Percentiles rank a stretch among this genome's conserved stretches.
Evolutionary conservation across 805 yeast genomes (phyloP).

Genomic region (Pichia manshurica): DNA sequence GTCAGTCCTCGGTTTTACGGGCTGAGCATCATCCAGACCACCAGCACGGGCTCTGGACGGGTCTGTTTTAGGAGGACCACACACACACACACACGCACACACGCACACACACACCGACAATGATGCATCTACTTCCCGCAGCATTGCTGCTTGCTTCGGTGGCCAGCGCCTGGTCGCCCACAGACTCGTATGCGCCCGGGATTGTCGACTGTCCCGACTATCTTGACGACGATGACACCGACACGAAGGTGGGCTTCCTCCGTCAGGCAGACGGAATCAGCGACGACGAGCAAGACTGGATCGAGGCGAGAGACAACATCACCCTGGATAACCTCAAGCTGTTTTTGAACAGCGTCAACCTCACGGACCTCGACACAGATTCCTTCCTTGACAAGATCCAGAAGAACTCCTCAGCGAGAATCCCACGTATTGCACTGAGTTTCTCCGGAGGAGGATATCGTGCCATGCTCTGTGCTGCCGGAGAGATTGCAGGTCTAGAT

Average conservation of each 20-base stretch:
- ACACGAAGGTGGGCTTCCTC: slow-evolving; percentile 20
- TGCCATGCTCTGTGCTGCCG: slow-evolving; percentile 84
- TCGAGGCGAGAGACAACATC: slow-evolving; percentile 39
- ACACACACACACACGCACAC: no score
- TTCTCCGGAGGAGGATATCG: slow-evolving; percentile 88
- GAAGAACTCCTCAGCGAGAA: slow-evolving; percentile 32
- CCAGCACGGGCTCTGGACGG: no score
- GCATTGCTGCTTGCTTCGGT: not conserved
- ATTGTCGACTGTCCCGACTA: slow-evolving; percentile 47
- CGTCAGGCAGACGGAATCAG: slow-evolving; percentile 48
- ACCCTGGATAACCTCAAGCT: slow-evolving; percentile 41
- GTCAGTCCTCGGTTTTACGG: no score
- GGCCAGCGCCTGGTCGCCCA: slow-evolving; percentile 44
- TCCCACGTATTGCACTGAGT: slow-evolving; percentile 49
- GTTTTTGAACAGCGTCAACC: slow-evolving; percentile 41
- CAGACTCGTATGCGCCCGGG: slow-evolving; percentile 58
- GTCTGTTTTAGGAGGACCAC: no score
- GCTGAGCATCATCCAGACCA: no score
- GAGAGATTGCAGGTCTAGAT: slow-evolving; percentile 74
- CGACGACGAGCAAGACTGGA: slow-evolving; percentile 46
- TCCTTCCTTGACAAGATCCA: slow-evolving; percentile 33
- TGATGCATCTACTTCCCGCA: slow-evolving; percentile 9
- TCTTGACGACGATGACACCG: slow-evolving; percentile 17
- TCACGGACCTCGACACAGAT: slow-evolving; percentile 36
- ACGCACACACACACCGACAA: not conserved